A percentile compares a stretch with the other conserved stretches of the same genome.
Evolutionary conservation across 306 rosid genomes (phyloP).

Genomic region (Quercus wislizeni): DNA sequence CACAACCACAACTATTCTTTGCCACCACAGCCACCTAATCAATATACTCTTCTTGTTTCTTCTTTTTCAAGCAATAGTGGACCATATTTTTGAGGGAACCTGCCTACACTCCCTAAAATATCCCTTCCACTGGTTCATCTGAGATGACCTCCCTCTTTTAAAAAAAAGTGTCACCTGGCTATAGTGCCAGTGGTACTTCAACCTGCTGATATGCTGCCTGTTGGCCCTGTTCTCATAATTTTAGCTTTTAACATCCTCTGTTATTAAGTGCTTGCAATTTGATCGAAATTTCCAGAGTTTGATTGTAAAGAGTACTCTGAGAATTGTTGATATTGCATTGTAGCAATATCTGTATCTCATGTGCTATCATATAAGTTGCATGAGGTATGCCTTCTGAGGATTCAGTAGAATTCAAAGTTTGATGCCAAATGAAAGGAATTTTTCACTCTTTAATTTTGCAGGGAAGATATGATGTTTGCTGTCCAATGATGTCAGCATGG

Average conservation of each 20-base stretch:
- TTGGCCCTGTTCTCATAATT: background rate
- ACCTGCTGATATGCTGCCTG: background rate
- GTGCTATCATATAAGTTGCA: background rate
- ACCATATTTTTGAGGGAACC: background rate
- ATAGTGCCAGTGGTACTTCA: background rate
- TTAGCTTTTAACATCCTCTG: background rate
- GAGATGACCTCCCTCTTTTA: no score
- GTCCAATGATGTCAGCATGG: constrained; percentile 99
- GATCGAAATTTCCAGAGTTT: background rate
- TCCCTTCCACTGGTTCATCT: no score
- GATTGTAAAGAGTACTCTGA: background rate
- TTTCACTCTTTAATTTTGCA: constrained; percentile 28
- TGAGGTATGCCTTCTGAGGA: background rate
- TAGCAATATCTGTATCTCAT: background rate
- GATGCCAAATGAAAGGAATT: background rate
- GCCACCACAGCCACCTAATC: background rate
- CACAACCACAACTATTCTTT: background rate
- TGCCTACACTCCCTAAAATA: no score
- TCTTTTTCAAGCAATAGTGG: background rate
- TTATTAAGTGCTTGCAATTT: background rate
- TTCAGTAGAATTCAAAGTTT: background rate
- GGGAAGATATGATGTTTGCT: constrained; percentile 95
- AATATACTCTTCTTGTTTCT: background rate
- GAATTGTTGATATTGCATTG: background rate
- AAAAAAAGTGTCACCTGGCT: no score